phyloP scores from a whole-genome alignment of 1,284 basidiomycete genomes.

The Mycosarcoma mackinlayi region DNA sequence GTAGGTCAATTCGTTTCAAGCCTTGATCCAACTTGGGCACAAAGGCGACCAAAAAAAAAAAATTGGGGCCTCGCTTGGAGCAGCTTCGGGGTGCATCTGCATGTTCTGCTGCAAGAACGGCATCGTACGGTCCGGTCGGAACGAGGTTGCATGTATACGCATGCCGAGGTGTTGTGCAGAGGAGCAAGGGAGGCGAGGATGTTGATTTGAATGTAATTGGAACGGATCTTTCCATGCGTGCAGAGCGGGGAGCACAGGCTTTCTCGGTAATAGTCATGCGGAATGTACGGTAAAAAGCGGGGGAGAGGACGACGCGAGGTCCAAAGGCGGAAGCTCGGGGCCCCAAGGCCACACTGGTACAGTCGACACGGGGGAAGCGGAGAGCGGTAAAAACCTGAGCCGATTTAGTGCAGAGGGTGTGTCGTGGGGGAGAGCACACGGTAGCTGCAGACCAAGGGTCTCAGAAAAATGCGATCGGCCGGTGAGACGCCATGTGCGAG shows the following conservation, averaged over 20 bases:
- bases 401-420: background rate
- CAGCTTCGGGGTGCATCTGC: background rate
- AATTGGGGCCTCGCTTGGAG: slow-evolving; percentile 5
- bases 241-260: background rate
- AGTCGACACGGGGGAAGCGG: no score
- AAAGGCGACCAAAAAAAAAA: no score
- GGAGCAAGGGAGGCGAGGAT: background rate
- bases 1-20: no score
- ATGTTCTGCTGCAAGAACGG: background rate
- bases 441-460: no score
- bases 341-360: background rate
- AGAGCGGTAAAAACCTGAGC: background rate
- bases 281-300: background rate
- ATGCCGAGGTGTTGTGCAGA: background rate
- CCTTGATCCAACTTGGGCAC: no score
- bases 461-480: no score
- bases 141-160: slow-evolving; percentile 6
- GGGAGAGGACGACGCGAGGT: background rate
- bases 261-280: background rate
- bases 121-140: slow-evolving; percentile 18
- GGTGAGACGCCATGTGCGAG: no score
- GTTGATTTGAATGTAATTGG: no score
- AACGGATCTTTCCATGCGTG: background rate
- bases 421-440: no score
- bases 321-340: background rate